Evolutionary conservation across 2,329 filamentous ascomycete genomes (phyloP), one percentile per base, ranked within the genome.

Genomic region (Byssochlamys sp.): DNA sequence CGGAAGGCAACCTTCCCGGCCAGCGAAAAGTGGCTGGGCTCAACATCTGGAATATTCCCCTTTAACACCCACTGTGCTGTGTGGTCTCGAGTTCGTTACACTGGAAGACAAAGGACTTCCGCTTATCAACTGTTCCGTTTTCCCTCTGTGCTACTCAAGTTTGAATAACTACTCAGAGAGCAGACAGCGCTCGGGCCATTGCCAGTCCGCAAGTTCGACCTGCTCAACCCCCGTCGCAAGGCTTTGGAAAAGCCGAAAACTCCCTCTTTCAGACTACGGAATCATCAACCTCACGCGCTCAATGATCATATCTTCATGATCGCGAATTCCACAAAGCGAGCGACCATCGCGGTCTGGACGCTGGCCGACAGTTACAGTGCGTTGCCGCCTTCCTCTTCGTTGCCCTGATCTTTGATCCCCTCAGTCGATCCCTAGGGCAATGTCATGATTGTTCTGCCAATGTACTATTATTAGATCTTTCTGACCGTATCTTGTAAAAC

Each of bases 331-430:
- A 63, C 69, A 58, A 72, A 69, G 69, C 70, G 70, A 66, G 69
- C 71, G 63, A 69, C 71, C 63, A 71, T 73, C 69, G 68, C 64
- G 62, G 65, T 65, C 58, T 71, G 73, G 73, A 69, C 71, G 63
- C 66, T 70, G 67, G 67, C 69, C 59, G 66, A 71, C 60, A 65
- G 65, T 65, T 71, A 69, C 64, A 66, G 73, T 76, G 70, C 53
- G 71, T 67, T 27, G 24, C 48, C 55, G 33, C 51, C 49, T 50
- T 57, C 48, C 24, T 59, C 53, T 51, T 56, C 14, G 28, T 35
- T 24, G 25, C 12, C 48, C 25, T 28, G 24, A 24, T 26, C 31
- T 55, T 33, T 48, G 49, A 48, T 26, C 35, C 52, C 35, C 49
- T 53, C 24, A 12, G 52, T 57, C 63, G 62, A 63, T 64, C 62